Base-by-base conservation (phyloP, 2,329 filamentous ascomycete genomes). In the Graphilbum sp. region DNA sequence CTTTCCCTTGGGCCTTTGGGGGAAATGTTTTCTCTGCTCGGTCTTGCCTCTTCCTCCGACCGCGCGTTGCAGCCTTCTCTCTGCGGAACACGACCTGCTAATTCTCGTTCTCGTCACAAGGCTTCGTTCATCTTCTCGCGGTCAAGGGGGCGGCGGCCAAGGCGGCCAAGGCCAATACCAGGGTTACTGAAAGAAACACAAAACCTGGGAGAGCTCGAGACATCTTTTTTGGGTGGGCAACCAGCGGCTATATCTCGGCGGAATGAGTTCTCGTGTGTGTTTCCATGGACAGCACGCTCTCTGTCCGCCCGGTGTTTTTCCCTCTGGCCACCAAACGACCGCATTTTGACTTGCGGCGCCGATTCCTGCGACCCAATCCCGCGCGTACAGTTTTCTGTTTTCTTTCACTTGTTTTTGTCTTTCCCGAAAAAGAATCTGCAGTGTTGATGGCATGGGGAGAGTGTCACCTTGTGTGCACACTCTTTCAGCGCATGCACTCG, bases 61-160 rank as follows among this genome's bases (percentile, higher is more conserved):
- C 21, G 11, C n/a, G n/a, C n/a, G n/a, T n/a, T n/a, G n/a, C n/a
- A n/a, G 23, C 23, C 12, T 25, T 25, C 23, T 7, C 23, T 12
- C 12, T 25, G 7, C 12, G 12, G 23, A 25, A 25, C 23, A 12
- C 23, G 12, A 7, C 21, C 11, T 5, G 10, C 27, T 29, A 29
- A 29, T n/a, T 29, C 11, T 24, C 6, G 21, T 6, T 8, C 13
- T 29, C n/a, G n/a, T n/a, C 13, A 12, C 7, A 13, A 29, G 79
- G 77, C 78, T 84, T 69, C 79, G 79, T 70, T 84, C 79, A 68
- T 75, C 77, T 70, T 79, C 78, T 54, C 81, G 79, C 65, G 75
- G 74, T 67, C 53, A 55, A 47, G 49, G 31, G 8, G 19, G 39
- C 31, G 19, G 39, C 31, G 38, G 18, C 17, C 32, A 40, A 35